Conservation (phyloP, 73 alveolate genomes). For the Stentor roeselii region DNA sequence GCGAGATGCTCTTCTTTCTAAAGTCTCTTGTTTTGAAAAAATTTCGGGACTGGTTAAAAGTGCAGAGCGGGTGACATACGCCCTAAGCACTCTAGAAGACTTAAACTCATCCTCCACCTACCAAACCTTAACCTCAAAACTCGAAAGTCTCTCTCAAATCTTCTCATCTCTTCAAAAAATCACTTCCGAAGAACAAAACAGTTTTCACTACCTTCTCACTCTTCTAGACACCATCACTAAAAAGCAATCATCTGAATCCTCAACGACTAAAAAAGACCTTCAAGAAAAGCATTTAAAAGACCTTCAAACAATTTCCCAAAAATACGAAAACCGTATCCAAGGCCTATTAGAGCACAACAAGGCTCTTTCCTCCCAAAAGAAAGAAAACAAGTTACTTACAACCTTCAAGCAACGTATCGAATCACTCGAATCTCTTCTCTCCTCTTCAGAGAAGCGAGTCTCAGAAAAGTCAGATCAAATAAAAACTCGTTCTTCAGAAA, state of each 20-base stretch:
- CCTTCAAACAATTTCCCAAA: neutral
- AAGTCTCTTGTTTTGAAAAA: neutral
- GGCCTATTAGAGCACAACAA: neutral
- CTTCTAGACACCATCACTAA: neutral
- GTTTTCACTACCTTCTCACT: neutral
- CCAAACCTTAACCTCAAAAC: neutral
- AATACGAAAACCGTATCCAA: neutral
- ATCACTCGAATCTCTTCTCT: neutral
- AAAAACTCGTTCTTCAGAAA: neutral
- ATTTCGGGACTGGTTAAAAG: neutral
- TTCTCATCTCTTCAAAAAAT: neutral
- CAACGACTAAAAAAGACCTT: neutral
- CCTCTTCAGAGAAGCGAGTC: neutral
- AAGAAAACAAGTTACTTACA: neutral
- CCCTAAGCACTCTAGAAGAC: neutral
- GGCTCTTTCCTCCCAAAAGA: neutral
- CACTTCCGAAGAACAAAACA: neutral
- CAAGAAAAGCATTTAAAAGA: neutral
- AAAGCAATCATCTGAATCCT: neutral
- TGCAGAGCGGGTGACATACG: neutral
- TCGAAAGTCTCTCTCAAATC: neutral
- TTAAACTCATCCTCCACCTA: no score
- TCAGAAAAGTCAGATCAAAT: neutral
- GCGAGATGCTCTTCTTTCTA: neutral
- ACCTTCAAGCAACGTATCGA: neutral